Evolutionary conservation across 805 yeast genomes (phyloP), one percentile per base, ranked within the genome.

Genomic region (Starmerella apicola): DNA sequence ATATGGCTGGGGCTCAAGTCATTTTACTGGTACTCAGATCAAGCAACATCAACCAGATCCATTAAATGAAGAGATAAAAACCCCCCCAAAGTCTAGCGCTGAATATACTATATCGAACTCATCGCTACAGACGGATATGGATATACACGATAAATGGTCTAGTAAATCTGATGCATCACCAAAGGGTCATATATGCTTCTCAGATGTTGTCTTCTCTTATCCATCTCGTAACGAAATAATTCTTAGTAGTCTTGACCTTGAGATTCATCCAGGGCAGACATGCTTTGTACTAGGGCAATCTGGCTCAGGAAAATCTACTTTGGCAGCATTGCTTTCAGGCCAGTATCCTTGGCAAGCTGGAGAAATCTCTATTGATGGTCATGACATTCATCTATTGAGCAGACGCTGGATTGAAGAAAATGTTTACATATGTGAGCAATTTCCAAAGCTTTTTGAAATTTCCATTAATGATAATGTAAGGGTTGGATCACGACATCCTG

Each of bases 251-350:
- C 62, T 79, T 1, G 52, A 57, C n/a, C 41, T 80, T 20, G 48
- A 50, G 1, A 61, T 85, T 26, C 57, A 63, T 1, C 57, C 71
- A 0, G 66, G 70, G 1, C 48, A 60, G 24, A 53, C 71, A 5
- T 73, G 78, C 1, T 88, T 73, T 51, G 59, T 91, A 3, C 71
- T 91, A 31, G 99, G 99, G 1, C 67, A 69, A 44, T 85, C 96
- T 0, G 99, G 99, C 0, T 77, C 86, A 0, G 98, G 98, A 0
- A 91, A 91, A 57, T 88, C 97, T 0, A 80, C 97, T 0, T 45
- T 91, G 2, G 71, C 79, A 0, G 70, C 69, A 27, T 56, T 91
- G 2, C 50, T 91, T 1, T 55, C 80, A 39, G 70, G 70, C 21
- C 67, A 82, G 19, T 84, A 86, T 51, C 45, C 56, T 0, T 60